Evolutionary conservation across 1,284 basidiomycete genomes (phyloP).

Genomic region (Boletus sp.): DNA sequence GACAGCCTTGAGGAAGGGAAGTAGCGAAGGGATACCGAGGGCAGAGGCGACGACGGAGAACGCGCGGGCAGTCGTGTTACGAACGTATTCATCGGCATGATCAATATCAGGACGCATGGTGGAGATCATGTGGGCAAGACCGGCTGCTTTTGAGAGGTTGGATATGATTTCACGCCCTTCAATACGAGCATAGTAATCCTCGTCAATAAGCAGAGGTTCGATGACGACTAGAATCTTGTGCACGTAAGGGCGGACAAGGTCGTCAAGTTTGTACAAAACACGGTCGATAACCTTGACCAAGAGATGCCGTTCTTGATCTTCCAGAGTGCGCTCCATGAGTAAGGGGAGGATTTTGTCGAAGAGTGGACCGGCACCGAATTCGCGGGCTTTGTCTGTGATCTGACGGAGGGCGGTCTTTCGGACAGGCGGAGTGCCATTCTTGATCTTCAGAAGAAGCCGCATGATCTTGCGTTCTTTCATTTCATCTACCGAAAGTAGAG

Average conservation of each 20-base stretch:
- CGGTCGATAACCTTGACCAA: constrained; percentile 99
- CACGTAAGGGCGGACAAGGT: constrained; percentile 97
- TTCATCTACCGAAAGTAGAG: constrained; percentile 93
- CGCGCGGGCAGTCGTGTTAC: constrained; percentile 97
- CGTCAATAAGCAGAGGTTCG: constrained; percentile 97
- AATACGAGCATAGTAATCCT: constrained; percentile 99
- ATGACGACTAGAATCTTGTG: constrained; percentile 99
- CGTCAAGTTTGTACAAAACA: constrained; percentile 98
- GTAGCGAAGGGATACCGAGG: constrained; percentile 93
- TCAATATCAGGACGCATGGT: constrained; percentile 99
- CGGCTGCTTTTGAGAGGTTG: constrained; percentile 97
- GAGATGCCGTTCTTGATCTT: constrained; percentile 98
- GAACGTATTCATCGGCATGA: constrained; percentile 98
- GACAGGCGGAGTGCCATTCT: constrained; percentile 98
- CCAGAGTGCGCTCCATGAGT: constrained; percentile 97
- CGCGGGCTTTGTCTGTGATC: constrained; percentile 99
- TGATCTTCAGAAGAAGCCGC: constrained; percentile 99
- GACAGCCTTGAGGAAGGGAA: constrained; percentile 97
- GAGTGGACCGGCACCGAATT: constrained; percentile 97
- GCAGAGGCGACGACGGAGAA: constrained; percentile 99
- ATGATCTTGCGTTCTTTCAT: constrained; percentile 99
- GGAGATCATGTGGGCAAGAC: constrained; percentile 99
- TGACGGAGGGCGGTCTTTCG: constrained; percentile 96
- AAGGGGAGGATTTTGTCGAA: constrained; percentile 99
- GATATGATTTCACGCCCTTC: constrained; percentile 99